Conservation (phyloP, 192 early-diverging fungal species). For the Backusella macrospora region DNA sequence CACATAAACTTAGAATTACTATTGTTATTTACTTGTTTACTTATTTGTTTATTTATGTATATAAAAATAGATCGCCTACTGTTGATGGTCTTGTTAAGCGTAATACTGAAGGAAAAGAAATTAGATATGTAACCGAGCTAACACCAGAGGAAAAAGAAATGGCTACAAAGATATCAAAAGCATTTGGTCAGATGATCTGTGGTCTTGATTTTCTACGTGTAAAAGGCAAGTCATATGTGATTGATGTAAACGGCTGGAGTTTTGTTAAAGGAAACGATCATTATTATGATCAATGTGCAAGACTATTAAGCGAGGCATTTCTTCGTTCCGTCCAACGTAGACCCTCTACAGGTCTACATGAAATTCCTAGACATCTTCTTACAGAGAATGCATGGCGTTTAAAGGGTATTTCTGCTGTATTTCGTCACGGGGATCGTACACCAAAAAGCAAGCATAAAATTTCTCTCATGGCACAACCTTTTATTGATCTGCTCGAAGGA, state of each 20-base stretch:
- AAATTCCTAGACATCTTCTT: slow-evolving; percentile 47
- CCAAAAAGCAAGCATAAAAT: slow-evolving; percentile 99
- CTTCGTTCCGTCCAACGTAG: slow-evolving; percentile 53
- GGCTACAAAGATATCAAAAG: slow-evolving; percentile 68
- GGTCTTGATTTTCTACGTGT: slow-evolving; percentile 93
- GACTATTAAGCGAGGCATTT: slow-evolving; percentile 77
- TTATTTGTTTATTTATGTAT: slow-evolving; percentile 10
- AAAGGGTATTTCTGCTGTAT: slow-evolving; percentile 91
- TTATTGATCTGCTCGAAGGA: slow-evolving; percentile 71
- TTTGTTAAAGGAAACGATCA: slow-evolving; percentile 96
- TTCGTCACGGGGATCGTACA: slow-evolving; percentile 94
- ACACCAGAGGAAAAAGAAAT: slow-evolving; percentile 77
- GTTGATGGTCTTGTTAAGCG: slow-evolving; percentile 95
- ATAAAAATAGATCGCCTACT: slow-evolving; percentile 73
- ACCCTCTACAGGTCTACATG: slow-evolving; percentile 10
- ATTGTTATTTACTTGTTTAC: slow-evolving; percentile 3
- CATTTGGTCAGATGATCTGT: slow-evolving; percentile 94
- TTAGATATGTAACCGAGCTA: slow-evolving; percentile 89
- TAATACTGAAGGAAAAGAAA: slow-evolving; percentile 96
- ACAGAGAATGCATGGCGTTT: slow-evolving; percentile 88
- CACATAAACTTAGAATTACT: not conserved
- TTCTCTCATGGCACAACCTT: slow-evolving; percentile 68
- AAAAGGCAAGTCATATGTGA: slow-evolving; percentile 82
- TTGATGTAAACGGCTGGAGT: slow-evolving; percentile 99
- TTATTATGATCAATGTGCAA: slow-evolving; percentile 88